Base-by-base conservation (phyloP, 495 filamentous ascomycete genomes). In the Stereocaulon alpinum region DNA sequence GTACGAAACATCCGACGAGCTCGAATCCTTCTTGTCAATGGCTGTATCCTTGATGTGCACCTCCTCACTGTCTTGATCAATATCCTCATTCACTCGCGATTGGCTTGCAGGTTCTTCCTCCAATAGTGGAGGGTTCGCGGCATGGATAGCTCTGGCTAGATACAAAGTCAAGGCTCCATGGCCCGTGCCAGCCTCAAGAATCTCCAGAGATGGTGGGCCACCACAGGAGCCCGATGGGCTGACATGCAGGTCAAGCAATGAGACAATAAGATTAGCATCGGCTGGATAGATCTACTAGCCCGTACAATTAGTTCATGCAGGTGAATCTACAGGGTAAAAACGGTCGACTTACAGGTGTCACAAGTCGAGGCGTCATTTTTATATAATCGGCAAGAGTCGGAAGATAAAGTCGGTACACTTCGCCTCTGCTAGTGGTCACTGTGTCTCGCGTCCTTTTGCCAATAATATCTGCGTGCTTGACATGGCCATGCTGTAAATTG, bases 151-250 rank as follows among this genome's bases (percentile, higher is more conserved):
- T n/a, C 85, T 79, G 22, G 85, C 81, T 15, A 91, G 76, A 61
- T 87, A 77, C 9, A 91, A 72, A 3, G 87, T 91, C 50, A 92
- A 70, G 14, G 83, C 82, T 51, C 87, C 88, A 73, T 89, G 84
- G 4, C 88, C 88, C 1, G 88, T 91, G 7, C 88, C 88, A 41
- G 86, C 87, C 70, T 92, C 88, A 40, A 92, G 81, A 41, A 91
- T 86, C 64, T 91, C 86, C 0, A 89, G 60, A 10, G 72, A 72
- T 7, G 62, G 49, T 0, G 63, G 55, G 2, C 51, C 52, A 22
- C 29, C 27, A 44, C 32, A 40, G 11, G 42, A 44, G 10, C 55
- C 18, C 56, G 64, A 37, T 20, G 74, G 66, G 17, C 73, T 63
- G 48, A 79, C 75, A 63, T 91, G 83, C 47, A 92, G 77, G 64